Conservation (phyloP, 768 basidiomycete genomes). For the Suillus fuscotomentosus region DNA sequence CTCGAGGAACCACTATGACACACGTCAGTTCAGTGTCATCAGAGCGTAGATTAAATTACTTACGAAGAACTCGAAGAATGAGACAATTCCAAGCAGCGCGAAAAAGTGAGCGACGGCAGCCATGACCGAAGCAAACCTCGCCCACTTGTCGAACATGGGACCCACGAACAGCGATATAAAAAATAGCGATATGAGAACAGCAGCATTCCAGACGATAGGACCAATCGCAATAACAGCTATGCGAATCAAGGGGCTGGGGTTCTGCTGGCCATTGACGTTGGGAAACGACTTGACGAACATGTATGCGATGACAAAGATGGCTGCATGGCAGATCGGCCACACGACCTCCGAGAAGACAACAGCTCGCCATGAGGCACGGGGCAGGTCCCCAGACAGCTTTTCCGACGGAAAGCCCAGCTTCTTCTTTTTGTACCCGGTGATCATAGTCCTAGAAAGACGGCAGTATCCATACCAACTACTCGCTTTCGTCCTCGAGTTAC, state of each 20-base stretch:
- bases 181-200: slow-evolving; percentile 81
- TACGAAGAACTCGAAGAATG: slow-evolving; percentile 96
- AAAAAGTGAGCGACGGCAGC: slow-evolving; percentile 87
- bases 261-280: slow-evolving; percentile 51
- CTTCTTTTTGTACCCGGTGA: slow-evolving; percentile 99
- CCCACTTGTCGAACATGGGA: slow-evolving; percentile 82
- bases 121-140: slow-evolving; percentile 89
- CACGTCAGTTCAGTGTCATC: background rate
- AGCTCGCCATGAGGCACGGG: slow-evolving; percentile 84
- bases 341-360: slow-evolving; percentile 85
- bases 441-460: slow-evolving; percentile 93
- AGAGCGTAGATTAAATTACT: slow-evolving; percentile 37
- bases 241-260: slow-evolving; percentile 85
- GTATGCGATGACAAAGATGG: slow-evolving; percentile 79
- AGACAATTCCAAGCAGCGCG: slow-evolving; percentile 77
- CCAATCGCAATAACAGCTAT: slow-evolving; percentile 88
- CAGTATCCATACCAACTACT: slow-evolving; percentile 99
- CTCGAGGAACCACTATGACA: slow-evolving; percentile 86
- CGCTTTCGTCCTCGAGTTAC: slow-evolving; percentile 93
- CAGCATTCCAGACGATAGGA: slow-evolving; percentile 94
- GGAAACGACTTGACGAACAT: slow-evolving; percentile 95
- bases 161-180: slow-evolving; percentile 91
- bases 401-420: slow-evolving; percentile 97
- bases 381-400: slow-evolving; percentile 92
- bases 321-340: slow-evolving; percentile 73